phyloP scores from a whole-genome alignment of 768 basidiomycete genomes.

The Serpula lacrymans region DNA sequence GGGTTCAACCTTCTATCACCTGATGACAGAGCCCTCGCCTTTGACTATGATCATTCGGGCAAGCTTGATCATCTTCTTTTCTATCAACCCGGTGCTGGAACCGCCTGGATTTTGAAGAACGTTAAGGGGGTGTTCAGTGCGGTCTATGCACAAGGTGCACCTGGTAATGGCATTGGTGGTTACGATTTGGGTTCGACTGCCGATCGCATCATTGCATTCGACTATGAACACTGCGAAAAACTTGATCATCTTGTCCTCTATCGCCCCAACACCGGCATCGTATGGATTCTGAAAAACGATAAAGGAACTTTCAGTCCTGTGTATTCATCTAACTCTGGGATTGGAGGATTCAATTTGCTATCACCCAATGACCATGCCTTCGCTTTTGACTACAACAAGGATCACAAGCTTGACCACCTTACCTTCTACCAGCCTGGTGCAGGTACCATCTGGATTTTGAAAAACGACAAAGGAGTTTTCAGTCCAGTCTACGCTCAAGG shows the following conservation, averaged over 20 bases:
- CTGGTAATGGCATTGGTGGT: no score
- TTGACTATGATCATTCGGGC: no score
- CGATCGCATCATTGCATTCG: slow-evolving; percentile 10
- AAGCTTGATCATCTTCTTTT: slow-evolving; percentile 12
- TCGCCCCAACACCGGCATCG: slow-evolving; percentile 7
- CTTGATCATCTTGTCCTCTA: slow-evolving; percentile 11
- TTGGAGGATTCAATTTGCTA: slow-evolving; percentile 10
- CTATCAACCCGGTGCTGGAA: slow-evolving; percentile 10
- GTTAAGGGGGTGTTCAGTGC: no score
- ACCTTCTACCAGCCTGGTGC: slow-evolving; percentile 8
- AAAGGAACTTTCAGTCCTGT: slow-evolving; percentile 6
- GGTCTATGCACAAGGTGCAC: no score
- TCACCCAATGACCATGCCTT: slow-evolving; percentile 9
- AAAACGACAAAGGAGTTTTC: slow-evolving; percentile 7
- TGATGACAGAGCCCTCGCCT: slow-evolving; percentile 10
- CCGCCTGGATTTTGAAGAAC: slow-evolving; percentile 2
- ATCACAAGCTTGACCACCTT: slow-evolving; percentile 11
- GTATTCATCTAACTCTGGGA: no score
- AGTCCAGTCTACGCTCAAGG: no score
- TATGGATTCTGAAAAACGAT: slow-evolving; percentile 10
- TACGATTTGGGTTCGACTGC: no score
- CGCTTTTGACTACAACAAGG: slow-evolving; percentile 10
- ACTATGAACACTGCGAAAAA: slow-evolving; percentile 11
- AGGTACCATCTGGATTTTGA: slow-evolving; percentile 9
- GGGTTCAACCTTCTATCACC: slow-evolving; percentile 7